phyloP scores from a whole-genome alignment of 768 basidiomycete genomes.

The Cystobasidium tubakii region DNA sequence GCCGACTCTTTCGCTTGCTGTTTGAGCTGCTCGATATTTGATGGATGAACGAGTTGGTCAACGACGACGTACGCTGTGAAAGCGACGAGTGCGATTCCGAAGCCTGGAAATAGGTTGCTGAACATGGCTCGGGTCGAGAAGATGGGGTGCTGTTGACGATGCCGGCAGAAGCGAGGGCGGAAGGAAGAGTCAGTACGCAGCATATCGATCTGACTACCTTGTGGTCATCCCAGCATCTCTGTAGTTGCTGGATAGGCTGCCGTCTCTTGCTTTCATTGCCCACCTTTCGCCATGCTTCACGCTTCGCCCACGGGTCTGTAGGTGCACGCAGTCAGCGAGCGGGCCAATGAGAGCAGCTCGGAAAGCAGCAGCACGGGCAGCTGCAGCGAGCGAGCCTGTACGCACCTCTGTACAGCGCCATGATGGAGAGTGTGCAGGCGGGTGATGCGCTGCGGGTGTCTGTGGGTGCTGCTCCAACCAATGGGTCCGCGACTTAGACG shows the following conservation, averaged over 20 bases:
- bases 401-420: conserved; percentile 29
- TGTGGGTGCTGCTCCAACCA: not conserved
- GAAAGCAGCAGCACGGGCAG: not conserved
- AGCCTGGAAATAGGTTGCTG: conserved; percentile 83
- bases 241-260: no score
- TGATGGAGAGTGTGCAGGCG: not conserved
- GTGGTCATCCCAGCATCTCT: conserved; percentile 45
- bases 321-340: not conserved
- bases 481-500: conserved; percentile 4
- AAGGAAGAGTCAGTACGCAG: not conserved
- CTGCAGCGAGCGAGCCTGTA: not conserved
- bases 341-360: not conserved
- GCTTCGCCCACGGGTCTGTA: conserved; percentile 40
- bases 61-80: conserved; percentile 84
- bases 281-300: conserved; percentile 46
- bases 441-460: not conserved
- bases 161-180: not conserved
- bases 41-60: conserved; percentile 57
- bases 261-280: not conserved
- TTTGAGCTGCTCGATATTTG: conserved; percentile 37
- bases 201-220: conserved; percentile 40
- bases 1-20: conserved; percentile 8
- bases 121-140: conserved; percentile 58
- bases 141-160: conserved; percentile 31
- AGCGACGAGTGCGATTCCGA: conserved; percentile 84